Evolutionary conservation across 768 basidiomycete genomes (phyloP), one percentile per base, ranked within the genome.

Genomic region (Lentinula sp.): DNA sequence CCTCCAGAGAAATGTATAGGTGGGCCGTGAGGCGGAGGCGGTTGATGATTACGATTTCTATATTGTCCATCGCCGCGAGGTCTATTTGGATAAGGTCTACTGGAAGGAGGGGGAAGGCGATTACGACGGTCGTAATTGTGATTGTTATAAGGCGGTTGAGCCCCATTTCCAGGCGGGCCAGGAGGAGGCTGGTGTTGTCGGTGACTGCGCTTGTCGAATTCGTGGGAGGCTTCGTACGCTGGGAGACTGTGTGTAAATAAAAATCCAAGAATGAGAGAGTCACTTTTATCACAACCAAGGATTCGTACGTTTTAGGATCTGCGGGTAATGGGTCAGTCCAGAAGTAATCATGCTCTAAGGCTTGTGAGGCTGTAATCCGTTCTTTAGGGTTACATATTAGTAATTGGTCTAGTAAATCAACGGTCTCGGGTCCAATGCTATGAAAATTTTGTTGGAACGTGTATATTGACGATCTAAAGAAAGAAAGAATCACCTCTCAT

Each of bases 341-440:
- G 72, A 98, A 97, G 77, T 94, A 98, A 18, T 91, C 87, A 69
- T 98, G 94, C 66, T 95, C 89, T 57, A 98, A 80, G 0, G 95
- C 95, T 61, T 93, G 81, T 2, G 83, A 73, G 8, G 96, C 96
- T 1, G 95, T 94, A 43, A 94, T 81, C 18, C 96, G 82, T 60
- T 90, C 83, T 62, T 80, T 79, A 2, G 96, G 96, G 70, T 98
- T 91, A 66, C 93, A 88, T 0, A 79, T 85, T 32, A 98, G 76
- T 39, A 98, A 75, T 67, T 85, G 87, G 66, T 95, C 93, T 64
- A 97, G 68, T 28, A 98, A 76, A 70, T 96, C 93, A 39, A 81
- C 84, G 0, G 90, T 91, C 70, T 92, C 87, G 39, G 80, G 71
- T 15, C 83, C 87, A 63, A 91, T 81, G 57, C 90, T 91, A 69